Base-by-base conservation (phyloP, 2,329 filamentous ascomycete species). In the Fusarium sp. region DNA sequence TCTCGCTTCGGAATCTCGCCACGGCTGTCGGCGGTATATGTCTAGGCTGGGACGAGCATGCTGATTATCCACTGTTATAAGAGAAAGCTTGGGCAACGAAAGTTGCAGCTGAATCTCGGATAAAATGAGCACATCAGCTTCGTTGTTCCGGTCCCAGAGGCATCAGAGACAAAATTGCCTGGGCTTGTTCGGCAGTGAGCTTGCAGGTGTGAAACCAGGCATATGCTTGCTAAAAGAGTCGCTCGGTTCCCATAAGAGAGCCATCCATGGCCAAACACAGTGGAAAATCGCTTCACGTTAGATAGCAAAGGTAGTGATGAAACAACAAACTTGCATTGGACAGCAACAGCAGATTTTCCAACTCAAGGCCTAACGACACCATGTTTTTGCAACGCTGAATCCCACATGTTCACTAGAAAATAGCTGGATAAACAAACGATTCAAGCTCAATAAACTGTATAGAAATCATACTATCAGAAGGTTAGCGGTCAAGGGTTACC, bases 321-420 rank as follows among this genome's bases (percentile, higher is more conserved):
- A n/a, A n/a, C 5, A 16, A 15, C 15, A 25, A 56, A 18, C 5
- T 35, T 7, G 39, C 4, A 27, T 46, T 35, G 19, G 19, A 35
- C 18, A 35, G 5, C 9, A n/a, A 21, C 12, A 35, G 27, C 4
- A 4, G 18, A 27, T 33, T 25, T 42, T 10, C n/a, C 31, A 11
- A 3, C 2, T 48, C 29, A 35, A 27, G 39, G 12, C 19, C 14
- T 14, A 27, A n/a, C 1, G 14, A n/a, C 21, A 7, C 19, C 23
- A n/a, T 23, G 6, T 25, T 21, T 23, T 33, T 6, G 9, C 16
- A 6, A 15, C 15, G 3, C 5, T 1, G 5, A 3, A 5, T 16
- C n/a, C 37, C 12, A 19, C 7, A 21, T 44, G 11, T 21, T 38
- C 27, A 25, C n/a, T 18, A 12, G 3, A 5, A 3, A 59, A 18